A percentile compares a stretch with the other conserved stretches of the same genome.
Conservation (phyloP, 768 basidiomycete genomes). For the Gyrodon lividus region DNA sequence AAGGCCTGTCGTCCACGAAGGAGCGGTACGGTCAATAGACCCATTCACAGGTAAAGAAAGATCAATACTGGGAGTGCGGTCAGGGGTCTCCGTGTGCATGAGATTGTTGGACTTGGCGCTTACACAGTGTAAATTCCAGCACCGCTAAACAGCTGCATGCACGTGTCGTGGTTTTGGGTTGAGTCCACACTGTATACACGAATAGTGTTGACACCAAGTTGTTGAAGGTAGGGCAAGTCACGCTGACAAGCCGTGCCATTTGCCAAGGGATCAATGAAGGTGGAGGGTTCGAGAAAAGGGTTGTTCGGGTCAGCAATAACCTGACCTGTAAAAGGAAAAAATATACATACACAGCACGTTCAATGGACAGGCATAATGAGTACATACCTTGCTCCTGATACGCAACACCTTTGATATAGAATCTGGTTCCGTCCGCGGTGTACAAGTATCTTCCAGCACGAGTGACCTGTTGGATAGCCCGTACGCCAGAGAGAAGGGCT, state of each 20-base stretch:
- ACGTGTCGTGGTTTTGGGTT: constrained; percentile 78
- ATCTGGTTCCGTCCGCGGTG: constrained; percentile 67
- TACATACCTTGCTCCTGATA: constrained; percentile 77
- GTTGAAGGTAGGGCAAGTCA: constrained; percentile 74
- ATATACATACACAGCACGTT: not conserved
- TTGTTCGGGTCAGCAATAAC: constrained; percentile 49
- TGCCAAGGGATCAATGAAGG: constrained; percentile 78
- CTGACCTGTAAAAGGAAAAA: constrained; percentile 27
- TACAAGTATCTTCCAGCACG: constrained; percentile 82
- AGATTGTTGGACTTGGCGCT: constrained; percentile 26
- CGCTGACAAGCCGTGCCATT: constrained; percentile 65
- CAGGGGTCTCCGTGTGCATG: constrained; percentile 8
- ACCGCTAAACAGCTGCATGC: constrained; percentile 73
- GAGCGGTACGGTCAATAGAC: constrained; percentile 70
- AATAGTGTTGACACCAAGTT: constrained; percentile 77
- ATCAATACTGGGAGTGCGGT: constrained; percentile 61
- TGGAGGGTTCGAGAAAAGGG: constrained; percentile 68
- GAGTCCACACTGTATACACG: constrained; percentile 88
- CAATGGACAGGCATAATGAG: not conserved
- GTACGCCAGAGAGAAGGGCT: constrained; percentile 46
- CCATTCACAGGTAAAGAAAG: constrained; percentile 83
- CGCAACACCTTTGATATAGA: constrained; percentile 86
- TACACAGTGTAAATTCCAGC: constrained; percentile 91
- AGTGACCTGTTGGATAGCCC: constrained; percentile 68
- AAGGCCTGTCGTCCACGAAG: constrained; percentile 82